Conservation (phyloP, 352 stramenopile genomes). For the Globisporangium splendens region DNA sequence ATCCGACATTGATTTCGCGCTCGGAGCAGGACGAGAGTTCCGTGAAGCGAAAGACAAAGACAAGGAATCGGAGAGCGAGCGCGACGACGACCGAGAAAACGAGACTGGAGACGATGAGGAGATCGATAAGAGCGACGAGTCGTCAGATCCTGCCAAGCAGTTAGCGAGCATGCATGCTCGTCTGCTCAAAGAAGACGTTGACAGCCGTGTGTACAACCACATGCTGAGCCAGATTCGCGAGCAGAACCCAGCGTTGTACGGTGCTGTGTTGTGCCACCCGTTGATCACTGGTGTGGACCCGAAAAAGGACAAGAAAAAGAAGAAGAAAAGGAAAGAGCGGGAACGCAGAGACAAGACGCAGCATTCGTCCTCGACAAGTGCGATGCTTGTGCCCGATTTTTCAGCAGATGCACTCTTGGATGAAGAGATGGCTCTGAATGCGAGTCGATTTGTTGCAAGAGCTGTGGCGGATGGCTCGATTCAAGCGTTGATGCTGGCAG, state of each 20-base stretch:
- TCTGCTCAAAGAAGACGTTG: conserved; percentile 64
- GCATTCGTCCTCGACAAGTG: conserved; percentile 22
- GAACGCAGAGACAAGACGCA: conserved; percentile 70
- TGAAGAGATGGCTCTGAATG: conserved; percentile 61
- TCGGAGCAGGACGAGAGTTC: conserved; percentile 65
- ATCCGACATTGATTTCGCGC: conserved; percentile 86
- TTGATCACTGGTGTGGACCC: conserved; percentile 74
- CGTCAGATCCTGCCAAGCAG: conserved; percentile 37
- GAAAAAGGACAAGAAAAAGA: conserved; percentile 81
- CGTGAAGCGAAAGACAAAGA: conserved; percentile 69
- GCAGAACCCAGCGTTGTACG: conserved; percentile 76
- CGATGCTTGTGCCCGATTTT: conserved; percentile 77
- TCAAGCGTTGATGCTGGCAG: conserved; percentile 68
- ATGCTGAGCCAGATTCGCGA: conserved; percentile 80
- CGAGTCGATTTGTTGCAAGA: conserved; percentile 70
- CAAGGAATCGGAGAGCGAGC: conserved; percentile 58
- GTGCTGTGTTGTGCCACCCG: conserved; percentile 80
- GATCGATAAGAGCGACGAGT: conserved; percentile 40
- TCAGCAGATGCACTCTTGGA: conserved; percentile 40
- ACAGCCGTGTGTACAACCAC: conserved; percentile 71
- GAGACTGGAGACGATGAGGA: conserved; percentile 60
- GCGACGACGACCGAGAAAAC: conserved; percentile 58
- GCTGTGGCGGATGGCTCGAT: conserved; percentile 75
- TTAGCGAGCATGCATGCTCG: conserved; percentile 45
- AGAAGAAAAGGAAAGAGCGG: conserved; percentile 82